Base-by-base conservation (phyloP, 1,284 basidiomycete genomes). In the Sphagnurus paluster region DNA sequence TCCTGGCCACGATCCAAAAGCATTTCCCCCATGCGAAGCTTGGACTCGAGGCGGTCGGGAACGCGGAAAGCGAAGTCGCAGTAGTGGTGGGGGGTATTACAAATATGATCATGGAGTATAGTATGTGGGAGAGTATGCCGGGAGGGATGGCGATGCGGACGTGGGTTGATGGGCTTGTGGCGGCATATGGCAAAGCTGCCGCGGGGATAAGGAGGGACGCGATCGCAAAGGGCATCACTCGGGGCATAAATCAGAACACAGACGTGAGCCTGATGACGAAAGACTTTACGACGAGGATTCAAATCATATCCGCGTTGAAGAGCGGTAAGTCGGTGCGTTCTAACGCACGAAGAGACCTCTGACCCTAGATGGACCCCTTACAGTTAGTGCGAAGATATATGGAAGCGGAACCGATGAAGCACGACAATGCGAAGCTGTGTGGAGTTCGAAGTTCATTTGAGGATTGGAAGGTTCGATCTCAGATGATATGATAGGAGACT, bases 131-230 rank as follows among this genome's bases (percentile, higher is more conserved):
- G 48, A 69, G 71, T 5, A 74, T 76, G 70, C 69, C 74, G 2
- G 73, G 74, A 7, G 72, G 66, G 16, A 75, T 77, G 73, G 69
- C 76, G 33, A 74, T 76, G 68, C 67, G 73, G 26, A 77, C 74
- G n/a, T 78, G 75, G 76, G 67, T 69, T 2, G 74, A 78, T 39
- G 53, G 61, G 1, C 62, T 78, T 14, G 60, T 67, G 6, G 68
- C 69, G 25, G 70, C 64, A 2, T 66, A 74, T 45, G 57, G 51
- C 16, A 60, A 59, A 46, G 62, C 54, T 41, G 38, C 45, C 42
- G 54, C 53, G 43, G 55, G 56, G 41, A 50, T 48, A 34, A 64
- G 65, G 49, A 74, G 66, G 56, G 70, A 70, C 28, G 55, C 55
- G 33, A 62, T 76, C 39, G 71, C 69, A n/a, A 70, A 65, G 39